Evolutionary conservation across 805 yeast genomes (phyloP).

Genomic region (Ogataea trehalophila): DNA sequence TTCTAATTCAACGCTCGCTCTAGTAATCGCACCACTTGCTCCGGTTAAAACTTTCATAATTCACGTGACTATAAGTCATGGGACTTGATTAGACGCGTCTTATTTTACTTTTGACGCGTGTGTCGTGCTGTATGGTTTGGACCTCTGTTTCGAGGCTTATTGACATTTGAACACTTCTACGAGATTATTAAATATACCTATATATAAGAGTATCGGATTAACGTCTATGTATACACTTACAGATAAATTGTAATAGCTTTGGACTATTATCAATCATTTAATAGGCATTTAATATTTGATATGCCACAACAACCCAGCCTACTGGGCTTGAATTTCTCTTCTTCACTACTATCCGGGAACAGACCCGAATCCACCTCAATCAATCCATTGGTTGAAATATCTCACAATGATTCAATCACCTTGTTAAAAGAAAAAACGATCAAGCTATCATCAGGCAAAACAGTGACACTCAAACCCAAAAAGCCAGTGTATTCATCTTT

Average conservation of each 20-base stretch:
- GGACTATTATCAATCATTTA: neutral
- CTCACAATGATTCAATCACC: conserved; percentile 3
- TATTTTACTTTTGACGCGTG: no score
- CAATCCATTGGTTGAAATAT: conserved; percentile 1
- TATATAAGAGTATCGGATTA: no score
- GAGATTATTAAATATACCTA: no score
- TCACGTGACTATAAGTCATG: no score
- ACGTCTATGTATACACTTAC: neutral
- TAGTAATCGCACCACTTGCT: no score
- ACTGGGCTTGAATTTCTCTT: conserved; percentile 13
- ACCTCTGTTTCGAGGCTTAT: no score
- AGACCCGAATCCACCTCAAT: neutral
- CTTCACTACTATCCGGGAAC: conserved; percentile 10
- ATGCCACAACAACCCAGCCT: conserved; percentile 4
- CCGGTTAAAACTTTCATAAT: no score
- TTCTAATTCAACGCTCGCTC: no score
- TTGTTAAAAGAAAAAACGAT: conserved; percentile 10
- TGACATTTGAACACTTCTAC: no score
- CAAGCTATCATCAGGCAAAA: conserved; percentile 20
- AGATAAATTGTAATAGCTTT: neutral
- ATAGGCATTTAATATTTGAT: no score
- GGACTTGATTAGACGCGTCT: no score
- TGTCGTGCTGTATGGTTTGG: no score
- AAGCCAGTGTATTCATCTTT: neutral
- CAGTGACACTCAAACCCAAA: conserved; percentile 19